Percentiles rank a stretch among this genome's conserved stretches.
Conservation (phyloP, 495 filamentous ascomycete species). For the Penicillium dipodomyicola region DNA sequence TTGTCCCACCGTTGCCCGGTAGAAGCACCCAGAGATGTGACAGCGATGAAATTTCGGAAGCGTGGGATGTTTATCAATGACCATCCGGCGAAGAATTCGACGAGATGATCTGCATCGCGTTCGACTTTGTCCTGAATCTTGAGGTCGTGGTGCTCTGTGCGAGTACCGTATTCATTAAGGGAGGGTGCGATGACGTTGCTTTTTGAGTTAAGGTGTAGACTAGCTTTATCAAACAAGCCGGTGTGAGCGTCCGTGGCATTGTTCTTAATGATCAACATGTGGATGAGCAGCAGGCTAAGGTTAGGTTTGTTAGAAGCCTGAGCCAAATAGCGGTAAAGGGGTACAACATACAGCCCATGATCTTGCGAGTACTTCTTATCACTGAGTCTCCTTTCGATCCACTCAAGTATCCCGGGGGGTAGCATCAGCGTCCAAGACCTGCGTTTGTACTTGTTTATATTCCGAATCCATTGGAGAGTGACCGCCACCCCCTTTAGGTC, state of each 20-base stretch:
- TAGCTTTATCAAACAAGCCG: constrained; percentile 11
- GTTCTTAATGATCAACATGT: constrained; percentile 24
- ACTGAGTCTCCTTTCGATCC: constrained; percentile 29
- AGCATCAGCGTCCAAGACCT: constrained; percentile 43
- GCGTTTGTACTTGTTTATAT: constrained; percentile 21
- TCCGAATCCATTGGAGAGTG: constrained; percentile 58
- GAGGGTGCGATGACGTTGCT: constrained; percentile 25
- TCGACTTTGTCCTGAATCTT: constrained; percentile 23
- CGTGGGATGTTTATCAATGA: constrained; percentile 31
- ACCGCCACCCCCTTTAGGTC: constrained; percentile 49
- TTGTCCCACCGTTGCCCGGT: constrained; percentile 23
- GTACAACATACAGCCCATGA: constrained; percentile 3
- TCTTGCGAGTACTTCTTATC: constrained; percentile 3
- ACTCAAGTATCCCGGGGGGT: constrained; percentile 40
- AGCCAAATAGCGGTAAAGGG: not conserved
- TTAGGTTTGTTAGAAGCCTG: not conserved
- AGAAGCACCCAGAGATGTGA: constrained; percentile 16
- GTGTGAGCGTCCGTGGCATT: constrained; percentile 13
- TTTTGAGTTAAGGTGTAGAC: constrained; percentile 19
- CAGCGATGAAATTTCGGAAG: constrained; percentile 33
- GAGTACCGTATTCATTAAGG: constrained; percentile 24
- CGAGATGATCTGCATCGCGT: constrained; percentile 38
- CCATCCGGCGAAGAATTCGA: constrained; percentile 48
- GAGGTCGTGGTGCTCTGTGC: constrained; percentile 18
- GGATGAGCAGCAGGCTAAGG: not conserved